Evolutionary conservation across 495 filamentous ascomycete genomes (phyloP).

Genomic region (Penicillium bialowiezense): DNA sequence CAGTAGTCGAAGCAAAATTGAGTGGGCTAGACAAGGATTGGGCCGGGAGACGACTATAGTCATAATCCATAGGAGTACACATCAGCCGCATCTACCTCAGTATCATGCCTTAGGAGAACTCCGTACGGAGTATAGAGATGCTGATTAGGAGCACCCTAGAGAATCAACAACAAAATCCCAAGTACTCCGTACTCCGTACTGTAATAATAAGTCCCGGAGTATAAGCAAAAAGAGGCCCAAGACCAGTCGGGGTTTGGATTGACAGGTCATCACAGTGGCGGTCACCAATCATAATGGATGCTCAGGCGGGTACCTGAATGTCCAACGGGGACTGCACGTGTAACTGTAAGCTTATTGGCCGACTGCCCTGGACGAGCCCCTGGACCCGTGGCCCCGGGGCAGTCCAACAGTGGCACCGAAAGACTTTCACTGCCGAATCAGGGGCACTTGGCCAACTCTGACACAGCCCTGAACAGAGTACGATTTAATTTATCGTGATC

Average conservation of each 20-base stretch:
- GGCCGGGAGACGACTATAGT: neutral
- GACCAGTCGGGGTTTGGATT: slow-evolving; percentile 16
- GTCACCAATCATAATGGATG: slow-evolving; percentile 15
- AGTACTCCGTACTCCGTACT: too few species aligned
- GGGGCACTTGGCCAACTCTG: slow-evolving; percentile 3
- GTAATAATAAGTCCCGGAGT: too few species aligned
- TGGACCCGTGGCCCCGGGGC: slow-evolving; percentile 24
- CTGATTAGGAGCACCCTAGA: too few species aligned
- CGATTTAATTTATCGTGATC: neutral
- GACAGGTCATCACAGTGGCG: slow-evolving; percentile 20
- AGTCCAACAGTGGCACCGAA: slow-evolving; percentile 19
- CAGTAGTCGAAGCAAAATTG: slow-evolving; percentile 5
- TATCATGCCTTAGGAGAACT: too few species aligned
- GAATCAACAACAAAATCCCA: too few species aligned
- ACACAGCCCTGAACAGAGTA: too few species aligned
- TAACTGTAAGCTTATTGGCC: slow-evolving; percentile 20
- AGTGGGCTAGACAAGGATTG: neutral
- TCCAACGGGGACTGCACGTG: slow-evolving; percentile 11
- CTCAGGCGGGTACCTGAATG: slow-evolving; percentile 29
- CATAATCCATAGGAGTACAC: neutral
- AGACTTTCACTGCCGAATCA: slow-evolving; percentile 20
- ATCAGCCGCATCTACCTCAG: too few species aligned
- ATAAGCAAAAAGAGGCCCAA: neutral
- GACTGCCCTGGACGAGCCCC: slow-evolving; percentile 11
- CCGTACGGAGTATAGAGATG: too few species aligned